Evolutionary conservation across 805 yeast genomes (phyloP), one percentile per base, ranked within the genome.

Genomic region (Cyberlindnera samutprakarnensis): DNA sequence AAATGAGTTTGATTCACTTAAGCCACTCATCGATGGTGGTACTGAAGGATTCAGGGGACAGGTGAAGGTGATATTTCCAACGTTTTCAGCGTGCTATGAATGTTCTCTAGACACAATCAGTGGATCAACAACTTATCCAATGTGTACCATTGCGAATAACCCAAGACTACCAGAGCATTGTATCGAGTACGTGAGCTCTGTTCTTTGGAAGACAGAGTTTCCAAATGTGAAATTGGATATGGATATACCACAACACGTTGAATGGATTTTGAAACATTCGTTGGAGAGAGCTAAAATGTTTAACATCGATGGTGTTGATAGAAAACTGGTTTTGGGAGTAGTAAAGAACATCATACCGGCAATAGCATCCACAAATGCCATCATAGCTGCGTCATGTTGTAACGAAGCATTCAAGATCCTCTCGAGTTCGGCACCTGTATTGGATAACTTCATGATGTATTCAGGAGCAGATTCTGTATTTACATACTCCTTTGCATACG

Each of bases 91-190:
- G 0, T 90, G 98, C 57, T 90, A 85, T 61, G 97, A 90, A 53
- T 90, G 98, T 49, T 82, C 95, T 5, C 61, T 84, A 32, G 82
- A 78, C 37, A 69, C 94, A 54, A 62, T 87, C 25, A 73, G 83
- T 9, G 62, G 67, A 4, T 54, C 61, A 17, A 67, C 68, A 1
- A 78, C 86, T 0, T 84, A 77, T 45, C 96, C 97, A 2, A 77
- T 90, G 43, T 92, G 97, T 56, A 92, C 97, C 0, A 78, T 92
- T 31, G 94, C 96, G 3, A 82, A 87, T 37, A 86, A 92, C 7
- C 97, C 97, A n/a, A 60, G 97, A 38, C 57, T 86, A 7, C 92
- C 96, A 0, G 96, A 88, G 46, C 97, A 90, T 56, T 87, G 96
- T 47, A 78, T 90, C 8, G 95, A 88, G 53, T 90, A 92, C 81